Evolutionary conservation across 192 early-diverging fungal genomes (phyloP).

Genomic region (Lobosporangium transversale): DNA sequence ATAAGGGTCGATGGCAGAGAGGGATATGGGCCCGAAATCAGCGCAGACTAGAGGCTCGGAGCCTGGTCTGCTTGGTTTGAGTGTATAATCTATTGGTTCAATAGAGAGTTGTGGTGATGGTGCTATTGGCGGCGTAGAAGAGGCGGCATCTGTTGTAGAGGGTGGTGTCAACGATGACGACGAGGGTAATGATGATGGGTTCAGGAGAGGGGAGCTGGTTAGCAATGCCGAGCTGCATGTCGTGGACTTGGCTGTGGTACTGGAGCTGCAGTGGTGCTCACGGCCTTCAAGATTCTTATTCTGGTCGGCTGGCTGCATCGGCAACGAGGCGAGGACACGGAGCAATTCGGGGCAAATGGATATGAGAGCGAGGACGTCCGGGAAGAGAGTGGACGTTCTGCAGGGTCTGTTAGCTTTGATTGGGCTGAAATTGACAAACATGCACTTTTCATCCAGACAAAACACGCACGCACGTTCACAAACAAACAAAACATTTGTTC

Average conservation of each 20-base stretch:
- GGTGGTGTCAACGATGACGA: too few relatives aligned
- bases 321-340: neutral
- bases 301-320: too few relatives aligned
- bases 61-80: too few relatives aligned
- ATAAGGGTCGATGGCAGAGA: constrained; percentile 10
- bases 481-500: too few relatives aligned
- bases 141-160: too few relatives aligned
- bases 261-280: neutral
- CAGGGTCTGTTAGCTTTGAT: too few relatives aligned
- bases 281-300: neutral
- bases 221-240: neutral
- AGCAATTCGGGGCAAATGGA: neutral
- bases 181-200: too few relatives aligned
- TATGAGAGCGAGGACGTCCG: constrained; percentile 5
- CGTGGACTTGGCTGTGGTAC: neutral
- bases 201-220: constrained; percentile 8
- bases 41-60: neutral
- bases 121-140: too few relatives aligned
- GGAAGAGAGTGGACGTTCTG: constrained; percentile 16
- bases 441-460: too few relatives aligned
- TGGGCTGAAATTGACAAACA: too few relatives aligned
- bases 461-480: too few relatives aligned
- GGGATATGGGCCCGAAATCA: constrained; percentile 8
- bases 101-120: neutral
- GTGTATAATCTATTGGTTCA: neutral